Base-by-base conservation (phyloP, 768 basidiomycete genomes). In the Hericium coralloides region DNA sequence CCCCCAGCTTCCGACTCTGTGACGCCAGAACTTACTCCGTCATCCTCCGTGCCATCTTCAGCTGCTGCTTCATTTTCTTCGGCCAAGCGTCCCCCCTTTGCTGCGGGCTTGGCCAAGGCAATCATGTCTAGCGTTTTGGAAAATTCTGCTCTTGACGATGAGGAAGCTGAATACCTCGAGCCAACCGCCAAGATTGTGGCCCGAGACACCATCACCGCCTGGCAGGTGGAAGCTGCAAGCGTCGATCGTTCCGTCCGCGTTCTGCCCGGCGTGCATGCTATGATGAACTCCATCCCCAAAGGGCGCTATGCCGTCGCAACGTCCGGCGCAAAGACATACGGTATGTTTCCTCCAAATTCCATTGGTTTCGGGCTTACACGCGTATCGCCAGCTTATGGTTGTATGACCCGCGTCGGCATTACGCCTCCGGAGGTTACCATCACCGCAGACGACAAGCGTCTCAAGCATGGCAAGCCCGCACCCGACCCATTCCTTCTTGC, bases 301-400 rank as follows among this genome's bases (percentile, higher is more conserved):
- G 84, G 80, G n/a, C 75, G 74, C 43, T 89, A 82, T 64, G 85
- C 85, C 18, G 83, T 89, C 17, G 86, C 86, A 2, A 89, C 87
- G 0, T 86, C 84, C 0, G 86, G 85, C 4, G 85, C 87, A 3
- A 83, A 80, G 68, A 87, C 83, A 1, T 85, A 86, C 58, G 79
- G 79, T 83, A 49, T 37, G 25, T 59, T 38, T 55, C 41, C 17
- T 45, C 5, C 31, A 31, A 8, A 45, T 12, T 50, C 18, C 36
- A 56, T 26, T 53, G 31, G 53, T 18, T 26, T 12, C 56, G 20
- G 22, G 55, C 63, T 65, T 45, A 64, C 49, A 48, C 6, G 7
- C 50, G 43, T 56, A 14, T 53, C 54, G n/a, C 43, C 52, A 82
- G 80, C 84, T 18, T 72, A 81, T 62, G 84, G 84, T n/a, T 85